These are phyloP conservation scores for Blastobotrys peoriensis DNA, from an alignment of 805 yeast genomes.

Conservation along the genomic window DNA sequence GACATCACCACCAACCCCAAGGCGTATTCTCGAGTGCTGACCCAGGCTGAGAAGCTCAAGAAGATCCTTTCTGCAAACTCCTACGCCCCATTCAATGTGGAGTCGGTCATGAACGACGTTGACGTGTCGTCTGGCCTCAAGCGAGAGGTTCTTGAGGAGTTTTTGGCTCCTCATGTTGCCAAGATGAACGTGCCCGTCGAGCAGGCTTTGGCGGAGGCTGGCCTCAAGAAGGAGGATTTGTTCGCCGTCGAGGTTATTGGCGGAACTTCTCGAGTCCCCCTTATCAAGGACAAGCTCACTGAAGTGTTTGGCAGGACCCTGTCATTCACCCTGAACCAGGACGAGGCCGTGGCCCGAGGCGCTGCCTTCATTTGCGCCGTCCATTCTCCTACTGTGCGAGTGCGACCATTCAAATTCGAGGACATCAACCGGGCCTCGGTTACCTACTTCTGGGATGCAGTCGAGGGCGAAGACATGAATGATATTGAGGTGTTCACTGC, in stretches of 20 bases:
- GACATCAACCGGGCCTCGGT: constrained; percentile 89
- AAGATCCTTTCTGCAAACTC: constrained; percentile 95
- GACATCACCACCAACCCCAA: constrained; percentile 87
- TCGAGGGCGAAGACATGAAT: constrained; percentile 81
- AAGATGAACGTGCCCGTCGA: constrained; percentile 75
- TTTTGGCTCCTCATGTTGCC: constrained; percentile 72
- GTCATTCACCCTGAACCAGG: constrained; percentile 95
- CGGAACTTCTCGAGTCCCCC: constrained; percentile 97
- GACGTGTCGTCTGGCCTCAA: constrained; percentile 86
- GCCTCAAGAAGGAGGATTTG: constrained; percentile 61
- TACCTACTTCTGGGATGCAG: constrained; percentile 91
- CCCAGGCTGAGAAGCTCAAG: constrained; percentile 90
- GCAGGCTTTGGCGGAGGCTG: constrained; percentile 75
- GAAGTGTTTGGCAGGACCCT: constrained; percentile 79
- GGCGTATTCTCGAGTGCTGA: constrained; percentile 87
- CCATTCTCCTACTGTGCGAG: constrained; percentile 98
- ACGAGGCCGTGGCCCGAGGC: constrained; percentile 98
- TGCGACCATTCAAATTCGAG: constrained; percentile 97
- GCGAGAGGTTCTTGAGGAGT: constrained; percentile 90
- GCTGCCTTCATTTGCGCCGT: constrained; percentile 98
- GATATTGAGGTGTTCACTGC: constrained; percentile 95
- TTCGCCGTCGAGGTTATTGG: constrained; percentile 95
- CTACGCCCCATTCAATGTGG: constrained; percentile 89
- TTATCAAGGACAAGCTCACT: constrained; percentile 72
- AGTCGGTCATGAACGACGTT: constrained; percentile 94